Base-by-base conservation (phyloP, 2,329 filamentous ascomycete species). In the Apiospora aurea region DNA sequence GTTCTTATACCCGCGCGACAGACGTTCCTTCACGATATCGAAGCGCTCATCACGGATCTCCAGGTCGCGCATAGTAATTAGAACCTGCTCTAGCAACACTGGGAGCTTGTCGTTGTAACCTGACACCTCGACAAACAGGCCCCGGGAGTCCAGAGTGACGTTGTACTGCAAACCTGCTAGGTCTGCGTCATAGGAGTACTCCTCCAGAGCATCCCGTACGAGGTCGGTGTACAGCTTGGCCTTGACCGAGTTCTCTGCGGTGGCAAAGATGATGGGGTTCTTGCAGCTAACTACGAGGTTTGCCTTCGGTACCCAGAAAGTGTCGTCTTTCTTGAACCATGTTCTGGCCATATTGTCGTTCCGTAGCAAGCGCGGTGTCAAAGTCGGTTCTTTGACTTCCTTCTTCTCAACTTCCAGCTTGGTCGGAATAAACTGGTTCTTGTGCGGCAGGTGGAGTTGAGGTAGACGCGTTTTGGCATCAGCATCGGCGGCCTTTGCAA, bases 251-350 rank as follows among this genome's bases (percentile, higher is more conserved):
- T 93, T 95, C 71, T 93, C 91, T 1, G 95, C 93, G 5, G 93
- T 95, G 1, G 93, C 89, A 80, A 91, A 91, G n/a, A 93, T 91
- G 66, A 97, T 83, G 0, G 95, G 93, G 72, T 92, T 97, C 77
- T 92, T 90, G 75, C 97, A 87, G 76, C 92, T 94, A 75, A 97
- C 90, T 75, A 95, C 89, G 24, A 98, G 85, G 72, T 95, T 96
- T 4, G 94, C 96, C 81, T 97, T 97, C 11, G 96, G 96, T 13
- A 98, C 96, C 95, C 96, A 98, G 82, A 98, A 99, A 0, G 92
- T 95, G 77, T 99, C 96, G 78, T 99, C 96, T 83, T 98, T 98
- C 86, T 99, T 99, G 86, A 92, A 98, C 96, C 96, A 99, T 2
- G 94, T 92, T 43, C 95, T 91, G 0, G 94, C 91, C 46, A 91